Conservation (phyloP, 257 asterid species). For the Nicotiana paniculata region DNA sequence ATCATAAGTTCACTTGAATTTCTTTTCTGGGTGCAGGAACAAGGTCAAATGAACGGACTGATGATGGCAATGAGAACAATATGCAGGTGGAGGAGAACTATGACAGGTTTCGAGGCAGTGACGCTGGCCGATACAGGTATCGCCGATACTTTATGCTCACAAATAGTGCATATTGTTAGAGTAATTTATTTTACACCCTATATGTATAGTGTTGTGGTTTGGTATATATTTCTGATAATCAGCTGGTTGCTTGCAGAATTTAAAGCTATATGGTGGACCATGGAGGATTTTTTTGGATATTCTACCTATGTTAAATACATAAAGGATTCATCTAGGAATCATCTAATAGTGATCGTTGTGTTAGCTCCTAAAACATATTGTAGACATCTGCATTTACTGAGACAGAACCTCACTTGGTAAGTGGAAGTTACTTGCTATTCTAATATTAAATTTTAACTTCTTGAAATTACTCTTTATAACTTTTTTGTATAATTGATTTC, state of each 20-base stretch:
- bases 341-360: background rate
- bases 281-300: background rate
- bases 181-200: background rate
- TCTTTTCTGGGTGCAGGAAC: too few relatives aligned
- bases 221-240: background rate
- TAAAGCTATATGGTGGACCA: background rate
- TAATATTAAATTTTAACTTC: too few relatives aligned
- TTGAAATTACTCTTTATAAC: too few relatives aligned
- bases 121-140: slow-evolving; percentile 68
- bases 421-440: too few relatives aligned
- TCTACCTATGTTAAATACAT: background rate
- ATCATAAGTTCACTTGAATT: too few relatives aligned
- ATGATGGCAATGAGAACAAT: too few relatives aligned
- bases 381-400: background rate
- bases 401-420: too few relatives aligned
- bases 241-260: background rate
- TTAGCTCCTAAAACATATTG: background rate
- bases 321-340: background rate
- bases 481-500: too few relatives aligned
- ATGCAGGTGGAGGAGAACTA: slow-evolving; percentile 14
- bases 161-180: background rate
- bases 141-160: background rate
- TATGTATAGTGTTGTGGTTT: background rate
- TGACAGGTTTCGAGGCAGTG: slow-evolving; percentile 81
- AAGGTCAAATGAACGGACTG: too few relatives aligned